Conservation (phyloP, 2,329 filamentous ascomycete species). For the Fusarium stilboides region DNA sequence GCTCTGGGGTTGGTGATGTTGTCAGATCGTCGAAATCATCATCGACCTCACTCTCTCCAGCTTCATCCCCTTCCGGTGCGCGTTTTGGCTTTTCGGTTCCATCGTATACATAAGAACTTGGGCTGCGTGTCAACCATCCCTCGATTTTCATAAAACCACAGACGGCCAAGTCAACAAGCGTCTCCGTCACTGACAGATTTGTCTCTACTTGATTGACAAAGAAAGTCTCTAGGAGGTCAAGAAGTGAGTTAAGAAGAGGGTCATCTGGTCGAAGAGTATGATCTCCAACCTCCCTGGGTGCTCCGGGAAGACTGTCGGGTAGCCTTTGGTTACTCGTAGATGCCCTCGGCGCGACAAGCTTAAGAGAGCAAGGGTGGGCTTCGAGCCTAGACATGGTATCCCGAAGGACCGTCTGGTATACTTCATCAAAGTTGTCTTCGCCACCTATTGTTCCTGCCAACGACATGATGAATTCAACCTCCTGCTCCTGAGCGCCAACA, state of each 20-base stretch:
- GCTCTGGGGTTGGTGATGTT: constrained; percentile 43
- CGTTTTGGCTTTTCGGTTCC: constrained; percentile 54
- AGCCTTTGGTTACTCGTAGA: constrained; percentile 70
- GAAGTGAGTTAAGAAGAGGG: constrained; percentile 74
- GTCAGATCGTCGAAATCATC: constrained; percentile 40
- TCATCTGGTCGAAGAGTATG: constrained; percentile 76
- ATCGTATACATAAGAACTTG: constrained; percentile 70
- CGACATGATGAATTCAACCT: constrained; percentile 79
- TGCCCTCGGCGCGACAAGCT: constrained; percentile 74
- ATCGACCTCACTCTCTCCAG: constrained; percentile 39
- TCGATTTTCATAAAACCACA: constrained; percentile 90
- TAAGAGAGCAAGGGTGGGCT: constrained; percentile 80
- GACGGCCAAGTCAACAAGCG: constrained; percentile 84
- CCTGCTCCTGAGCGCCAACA: constrained; percentile 80
- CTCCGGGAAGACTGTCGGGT: constrained; percentile 72
- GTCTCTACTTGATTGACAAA: constrained; percentile 93
- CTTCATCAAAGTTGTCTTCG: constrained; percentile 78
- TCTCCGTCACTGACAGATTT: constrained; percentile 89
- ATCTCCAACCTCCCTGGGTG: constrained; percentile 71
- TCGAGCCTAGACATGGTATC: constrained; percentile 80
- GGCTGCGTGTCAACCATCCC: constrained; percentile 88
- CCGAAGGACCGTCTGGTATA: constrained; percentile 79
- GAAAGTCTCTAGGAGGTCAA: constrained; percentile 83
- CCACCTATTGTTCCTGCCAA: constrained; percentile 79
- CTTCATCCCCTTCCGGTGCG: constrained; percentile 21